Conservation (phyloP, 192 early-diverging fungal species). For the Dissophora globulifera region DNA sequence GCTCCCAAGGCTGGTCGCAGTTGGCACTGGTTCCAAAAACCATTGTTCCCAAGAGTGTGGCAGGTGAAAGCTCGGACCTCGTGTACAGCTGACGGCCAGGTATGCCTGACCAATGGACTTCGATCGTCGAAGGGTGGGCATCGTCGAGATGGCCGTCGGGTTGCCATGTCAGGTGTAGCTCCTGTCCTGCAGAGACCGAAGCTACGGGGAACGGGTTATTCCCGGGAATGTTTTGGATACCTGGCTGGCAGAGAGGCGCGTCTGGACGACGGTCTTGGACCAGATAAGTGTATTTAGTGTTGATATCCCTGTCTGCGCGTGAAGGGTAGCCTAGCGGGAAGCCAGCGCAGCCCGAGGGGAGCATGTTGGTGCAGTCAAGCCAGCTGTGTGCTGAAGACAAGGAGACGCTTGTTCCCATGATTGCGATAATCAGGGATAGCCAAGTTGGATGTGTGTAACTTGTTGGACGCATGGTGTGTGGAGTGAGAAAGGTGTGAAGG, state of each 20-base stretch:
- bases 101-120: constrained; percentile 38
- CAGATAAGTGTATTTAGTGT: constrained; percentile 48
- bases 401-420: no score
- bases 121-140: constrained; percentile 18
- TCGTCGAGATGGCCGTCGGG: constrained; percentile 46
- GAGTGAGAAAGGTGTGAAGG: no score
- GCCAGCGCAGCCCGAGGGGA: constrained; percentile 17
- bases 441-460: no score
- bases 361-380: constrained; percentile 42
- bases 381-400: constrained; percentile 20
- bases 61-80: constrained; percentile 13
- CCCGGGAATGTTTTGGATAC: constrained; percentile 29
- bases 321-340: constrained; percentile 38
- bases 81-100: constrained; percentile 13
- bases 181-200: constrained; percentile 14
- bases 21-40: constrained; percentile 28
- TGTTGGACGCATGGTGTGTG: background rate
- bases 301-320: constrained; percentile 27
- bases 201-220: constrained; percentile 41
- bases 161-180: constrained; percentile 33
- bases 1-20: constrained; percentile 34
- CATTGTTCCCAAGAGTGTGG: constrained; percentile 24
- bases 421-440: no score
- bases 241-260: constrained; percentile 37
- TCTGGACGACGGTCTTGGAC: constrained; percentile 32